A percentile compares a stretch with the other conserved stretches of the same genome.
Conservation (phyloP, 1,284 basidiomycete species). For the Quambalaria eucalypti region DNA sequence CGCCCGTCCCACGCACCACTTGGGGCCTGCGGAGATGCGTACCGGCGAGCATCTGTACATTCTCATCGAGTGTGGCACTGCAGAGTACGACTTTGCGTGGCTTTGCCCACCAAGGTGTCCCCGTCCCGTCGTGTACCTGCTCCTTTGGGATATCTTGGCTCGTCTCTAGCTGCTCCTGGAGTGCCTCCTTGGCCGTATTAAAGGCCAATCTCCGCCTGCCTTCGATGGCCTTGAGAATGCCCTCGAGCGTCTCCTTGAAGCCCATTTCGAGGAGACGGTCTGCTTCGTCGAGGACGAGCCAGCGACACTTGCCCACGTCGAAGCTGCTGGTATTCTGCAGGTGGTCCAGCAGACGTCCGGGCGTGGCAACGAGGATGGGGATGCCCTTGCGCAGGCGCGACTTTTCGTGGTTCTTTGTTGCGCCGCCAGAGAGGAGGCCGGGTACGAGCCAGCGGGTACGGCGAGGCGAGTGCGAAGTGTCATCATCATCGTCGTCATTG, state of each 20-base stretch:
- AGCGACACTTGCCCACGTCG: constrained; percentile 83
- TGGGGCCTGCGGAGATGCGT: constrained; percentile 58
- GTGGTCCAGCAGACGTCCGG: constrained; percentile 65
- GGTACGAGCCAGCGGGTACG: constrained; percentile 76
- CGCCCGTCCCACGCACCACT: constrained; percentile 47
- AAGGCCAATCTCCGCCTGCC: constrained; percentile 31
- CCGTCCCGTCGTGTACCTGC: constrained; percentile 10
- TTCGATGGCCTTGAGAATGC: constrained; percentile 59
- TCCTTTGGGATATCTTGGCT: constrained; percentile 1
- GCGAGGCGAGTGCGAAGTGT: constrained; percentile 46
- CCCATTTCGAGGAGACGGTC: constrained; percentile 69
- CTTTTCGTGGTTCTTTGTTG: constrained; percentile 66
- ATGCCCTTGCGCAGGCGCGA: constrained; percentile 63
- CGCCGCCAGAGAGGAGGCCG: constrained; percentile 71
- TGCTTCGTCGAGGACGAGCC: constrained; percentile 94
- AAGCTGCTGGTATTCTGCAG: constrained; percentile 76
- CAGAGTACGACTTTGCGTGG: constrained; percentile 76
- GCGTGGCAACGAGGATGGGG: constrained; percentile 63
- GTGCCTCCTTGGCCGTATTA: constrained; percentile 56
- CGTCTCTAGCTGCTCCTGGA: constrained; percentile 44
- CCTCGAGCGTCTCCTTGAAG: constrained; percentile 53
- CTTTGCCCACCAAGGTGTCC: constrained; percentile 49
- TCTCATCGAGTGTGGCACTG: constrained; percentile 90
- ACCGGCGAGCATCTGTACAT: constrained; percentile 85
- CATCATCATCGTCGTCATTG: constrained; percentile 51